These are phyloP conservation scores for Trametes coccinea DNA, from an alignment of 768 basidiomycete genomes.

Conservation along the genomic window DNA sequence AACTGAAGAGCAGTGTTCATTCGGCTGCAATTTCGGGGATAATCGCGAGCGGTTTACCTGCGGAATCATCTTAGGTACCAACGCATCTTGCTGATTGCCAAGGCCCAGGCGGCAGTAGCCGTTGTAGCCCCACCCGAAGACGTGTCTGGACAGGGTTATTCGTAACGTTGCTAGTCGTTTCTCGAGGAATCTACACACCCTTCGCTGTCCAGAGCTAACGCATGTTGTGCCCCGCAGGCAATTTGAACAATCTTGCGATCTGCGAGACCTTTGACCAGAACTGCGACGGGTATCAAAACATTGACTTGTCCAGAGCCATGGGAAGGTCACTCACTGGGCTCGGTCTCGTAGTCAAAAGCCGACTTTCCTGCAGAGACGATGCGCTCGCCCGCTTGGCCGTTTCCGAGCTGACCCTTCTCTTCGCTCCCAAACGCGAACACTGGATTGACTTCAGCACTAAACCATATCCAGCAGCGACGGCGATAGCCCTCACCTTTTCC, in stretches of 20 bases:
- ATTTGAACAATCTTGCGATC: conserved; percentile 81
- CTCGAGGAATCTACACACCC: conserved; percentile 47
- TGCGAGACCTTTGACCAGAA: conserved; percentile 72
- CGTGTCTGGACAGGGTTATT: conserved; percentile 47
- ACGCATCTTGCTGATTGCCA: conserved; percentile 78
- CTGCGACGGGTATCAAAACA: conserved; percentile 38
- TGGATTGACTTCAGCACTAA: conserved; percentile 28
- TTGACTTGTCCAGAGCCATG: background rate
- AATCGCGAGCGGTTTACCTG: conserved; percentile 48
- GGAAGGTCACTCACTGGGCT: conserved; percentile 52
- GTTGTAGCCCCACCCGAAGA: conserved; percentile 88
- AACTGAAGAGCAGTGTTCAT: conserved; percentile 47
- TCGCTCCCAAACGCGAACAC: conserved; percentile 91
- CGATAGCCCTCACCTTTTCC: conserved; percentile 61
- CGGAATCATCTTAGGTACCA: conserved; percentile 82
- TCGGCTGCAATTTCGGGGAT: background rate
- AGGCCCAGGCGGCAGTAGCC: conserved; percentile 91
- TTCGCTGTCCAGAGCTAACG: conserved; percentile 73
- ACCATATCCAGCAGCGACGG: background rate
- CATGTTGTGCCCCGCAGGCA: conserved; percentile 86
- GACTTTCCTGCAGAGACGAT: conserved; percentile 85
- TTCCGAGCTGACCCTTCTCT: conserved; percentile 91
- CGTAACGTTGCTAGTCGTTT: background rate
- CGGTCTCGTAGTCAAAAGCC: conserved; percentile 73
- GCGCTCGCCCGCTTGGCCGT: conserved; percentile 90